A percentile compares a stretch with the other conserved stretches of the same genome.
These are phyloP conservation scores for Lentinula boryana DNA, from an alignment of 768 basidiomycete genomes.

Conservation along the genomic window DNA sequence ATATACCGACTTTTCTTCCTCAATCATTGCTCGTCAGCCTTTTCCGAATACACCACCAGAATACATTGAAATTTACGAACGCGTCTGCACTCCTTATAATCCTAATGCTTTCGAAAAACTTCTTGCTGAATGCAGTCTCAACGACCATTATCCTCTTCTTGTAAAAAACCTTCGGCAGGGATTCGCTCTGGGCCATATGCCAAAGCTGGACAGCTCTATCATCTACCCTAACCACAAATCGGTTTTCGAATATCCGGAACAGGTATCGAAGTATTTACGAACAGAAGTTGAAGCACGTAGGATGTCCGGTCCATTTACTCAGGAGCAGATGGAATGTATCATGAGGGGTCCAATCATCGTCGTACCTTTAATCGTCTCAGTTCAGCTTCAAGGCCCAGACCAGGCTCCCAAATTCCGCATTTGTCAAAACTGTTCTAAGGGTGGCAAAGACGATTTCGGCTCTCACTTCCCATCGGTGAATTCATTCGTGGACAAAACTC, in stretches of 20 bases:
- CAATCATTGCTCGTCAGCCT: not conserved
- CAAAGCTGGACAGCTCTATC: not conserved
- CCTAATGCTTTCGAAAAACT: not conserved
- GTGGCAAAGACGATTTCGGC: not conserved
- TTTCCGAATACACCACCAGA: not conserved
- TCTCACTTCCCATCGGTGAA: conserved; percentile 9
- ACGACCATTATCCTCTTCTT: not conserved
- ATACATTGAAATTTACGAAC: not conserved
- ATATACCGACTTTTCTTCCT: not conserved
- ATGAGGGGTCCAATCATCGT: conserved; percentile 5
- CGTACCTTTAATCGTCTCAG: conserved; percentile 7
- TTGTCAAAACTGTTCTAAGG: conserved; percentile 10
- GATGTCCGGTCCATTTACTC: conserved; percentile 16
- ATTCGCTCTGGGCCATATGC: not conserved
- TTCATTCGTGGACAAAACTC: not conserved
- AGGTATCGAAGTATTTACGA: conserved; percentile 12
- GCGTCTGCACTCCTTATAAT: not conserved
- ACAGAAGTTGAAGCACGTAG: conserved; percentile 12
- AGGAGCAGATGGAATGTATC: conserved; percentile 14
- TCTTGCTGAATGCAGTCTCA: not conserved
- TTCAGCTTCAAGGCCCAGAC: conserved; percentile 3
- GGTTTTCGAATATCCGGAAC: not conserved
- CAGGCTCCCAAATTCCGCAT: conserved; percentile 3
- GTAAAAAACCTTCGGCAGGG: not conserved
- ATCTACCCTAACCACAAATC: not conserved